Evolutionary conservation across 2,329 filamentous ascomycete species (phyloP).

Genomic region (Coniochaeta hoffmannii): DNA sequence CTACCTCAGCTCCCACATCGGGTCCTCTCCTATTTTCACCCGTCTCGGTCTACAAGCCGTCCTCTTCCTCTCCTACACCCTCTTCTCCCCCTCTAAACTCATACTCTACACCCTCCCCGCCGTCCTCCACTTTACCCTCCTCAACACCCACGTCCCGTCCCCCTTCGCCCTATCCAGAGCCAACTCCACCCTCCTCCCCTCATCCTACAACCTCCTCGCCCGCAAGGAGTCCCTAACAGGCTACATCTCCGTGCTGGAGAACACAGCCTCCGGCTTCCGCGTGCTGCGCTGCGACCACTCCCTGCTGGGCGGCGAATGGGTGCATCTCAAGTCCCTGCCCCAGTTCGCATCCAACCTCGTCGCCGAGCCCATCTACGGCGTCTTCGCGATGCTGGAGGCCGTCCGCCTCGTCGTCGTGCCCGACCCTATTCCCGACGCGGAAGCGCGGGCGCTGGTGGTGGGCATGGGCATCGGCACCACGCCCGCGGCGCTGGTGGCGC

Average conservation of each 20-base stretch:
- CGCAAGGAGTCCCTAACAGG: conserved; percentile 82
- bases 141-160: conserved; percentile 68
- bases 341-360: conserved; percentile 45
- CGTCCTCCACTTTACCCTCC: conserved; percentile 59
- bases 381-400: conserved; percentile 94
- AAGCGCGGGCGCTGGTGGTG: conserved; percentile 80
- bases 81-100: conserved; percentile 61
- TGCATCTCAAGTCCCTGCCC: conserved; percentile 42
- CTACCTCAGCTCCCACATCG: conserved; percentile 44
- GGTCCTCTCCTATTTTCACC: conserved; percentile 56
- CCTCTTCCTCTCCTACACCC: conserved; percentile 56
- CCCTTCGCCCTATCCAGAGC: conserved; percentile 51
- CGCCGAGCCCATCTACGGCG: conserved; percentile 83
- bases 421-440: conserved; percentile 45
- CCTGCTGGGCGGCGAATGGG: conserved; percentile 88
- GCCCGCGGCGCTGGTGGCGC: conserved; percentile 75
- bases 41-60: conserved; percentile 65
- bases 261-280: conserved; percentile 60
- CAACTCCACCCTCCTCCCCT: conserved; percentile 60
- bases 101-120: conserved; percentile 64
- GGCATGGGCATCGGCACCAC: conserved; percentile 91
- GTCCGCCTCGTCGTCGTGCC: conserved; percentile 68
- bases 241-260: conserved; percentile 87
- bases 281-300: conserved; percentile 92
- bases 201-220: conserved; percentile 71